Base-by-base conservation (phyloP, 495 filamentous ascomycete genomes). In the Penicillium flavigenum region DNA sequence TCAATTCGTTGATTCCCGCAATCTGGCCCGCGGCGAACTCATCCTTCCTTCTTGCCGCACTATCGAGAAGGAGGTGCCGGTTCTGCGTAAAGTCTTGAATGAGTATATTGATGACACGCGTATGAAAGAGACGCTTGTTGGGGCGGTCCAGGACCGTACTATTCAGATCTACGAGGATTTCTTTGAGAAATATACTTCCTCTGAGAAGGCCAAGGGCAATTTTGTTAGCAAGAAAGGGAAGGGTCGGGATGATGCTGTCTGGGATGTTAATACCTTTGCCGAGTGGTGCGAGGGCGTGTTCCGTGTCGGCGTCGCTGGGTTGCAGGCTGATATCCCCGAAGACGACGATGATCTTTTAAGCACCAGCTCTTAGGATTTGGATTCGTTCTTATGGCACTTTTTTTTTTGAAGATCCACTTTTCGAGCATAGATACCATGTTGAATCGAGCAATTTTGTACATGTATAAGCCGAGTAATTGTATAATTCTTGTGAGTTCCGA, bases 201-300 rank as follows among this genome's bases (percentile, higher is more conserved):
- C 70, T 4, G 74, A 74, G 63, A 73, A 76, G 63, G 66, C 70
- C 8, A 79, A 78, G 61, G 77, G 76, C 0, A 65, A 69, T 54
- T 60, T 66, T 14, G 61, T 78, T 31, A 83, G 77, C 62, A 80
- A 71, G 63, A 86, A 86, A 58, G 81, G 82, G 8, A 87, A 88
- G 66, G 81, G 80, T 6, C 72, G 80, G 43, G 82, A 85, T 59
- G 84, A 87, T 68, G 80, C 75, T 22, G 73, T 82, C n/a, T 86
- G 82, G 83, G 83, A 86, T 68, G 70, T 80, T n/a, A 81, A 85
- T 60, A 83, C 76, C 12, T 87, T 87, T 68, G 75, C 71, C 2
- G 79, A 81, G 55, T 87, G 84, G 84, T 81, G 77, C 49, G 79
- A 78, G 50, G 74, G 74, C 27, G 70, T 84, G 4, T 87, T 87